These are phyloP conservation scores for Fusarium oxysporum DNA, from an alignment of 2,329 filamentous ascomycete species.

Conservation along the genomic window DNA sequence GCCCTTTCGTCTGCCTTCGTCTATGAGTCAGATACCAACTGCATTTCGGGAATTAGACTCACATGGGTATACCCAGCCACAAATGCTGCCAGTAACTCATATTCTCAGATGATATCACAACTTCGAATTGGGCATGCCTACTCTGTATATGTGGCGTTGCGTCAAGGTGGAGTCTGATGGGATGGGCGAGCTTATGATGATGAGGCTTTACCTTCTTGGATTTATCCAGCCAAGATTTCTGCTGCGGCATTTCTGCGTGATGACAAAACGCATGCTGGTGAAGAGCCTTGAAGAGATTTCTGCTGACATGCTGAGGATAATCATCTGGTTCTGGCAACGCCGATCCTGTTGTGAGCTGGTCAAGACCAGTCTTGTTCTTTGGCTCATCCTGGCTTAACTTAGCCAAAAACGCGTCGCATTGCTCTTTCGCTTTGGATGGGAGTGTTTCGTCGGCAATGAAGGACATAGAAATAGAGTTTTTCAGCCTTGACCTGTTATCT, in stretches of 20 bases:
- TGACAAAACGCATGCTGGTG: neutral
- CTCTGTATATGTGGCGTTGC: neutral
- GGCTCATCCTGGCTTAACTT: rapidly evolving
- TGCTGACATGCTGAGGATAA: neutral
- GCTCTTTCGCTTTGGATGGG: rapidly evolving
- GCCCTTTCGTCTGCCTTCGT: neutral
- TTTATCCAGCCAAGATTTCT: neutral
- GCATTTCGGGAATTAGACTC: neutral
- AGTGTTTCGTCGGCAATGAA: rapidly evolving
- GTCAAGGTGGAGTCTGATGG: neutral
- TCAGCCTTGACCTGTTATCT: rapidly evolving
- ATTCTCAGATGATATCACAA: rapidly evolving
- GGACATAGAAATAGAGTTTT: rapidly evolving
- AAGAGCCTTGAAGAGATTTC: neutral
- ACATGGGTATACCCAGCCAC: neutral
- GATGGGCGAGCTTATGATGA: neutral
- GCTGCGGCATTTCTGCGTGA: rapidly evolving
- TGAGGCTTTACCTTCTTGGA: rapidly evolving
- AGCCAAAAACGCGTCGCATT: neutral
- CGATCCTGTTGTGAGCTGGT: rapidly evolving
- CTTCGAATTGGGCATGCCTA: neutral
- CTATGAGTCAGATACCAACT: neutral
- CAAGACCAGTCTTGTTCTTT: rapidly evolving
- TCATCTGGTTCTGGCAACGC: neutral
- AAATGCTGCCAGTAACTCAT: neutral